These are phyloP conservation scores for Paspalum vaginatum DNA, from an alignment of 176 grass and related monocot genomes.

Conservation along the genomic window DNA sequence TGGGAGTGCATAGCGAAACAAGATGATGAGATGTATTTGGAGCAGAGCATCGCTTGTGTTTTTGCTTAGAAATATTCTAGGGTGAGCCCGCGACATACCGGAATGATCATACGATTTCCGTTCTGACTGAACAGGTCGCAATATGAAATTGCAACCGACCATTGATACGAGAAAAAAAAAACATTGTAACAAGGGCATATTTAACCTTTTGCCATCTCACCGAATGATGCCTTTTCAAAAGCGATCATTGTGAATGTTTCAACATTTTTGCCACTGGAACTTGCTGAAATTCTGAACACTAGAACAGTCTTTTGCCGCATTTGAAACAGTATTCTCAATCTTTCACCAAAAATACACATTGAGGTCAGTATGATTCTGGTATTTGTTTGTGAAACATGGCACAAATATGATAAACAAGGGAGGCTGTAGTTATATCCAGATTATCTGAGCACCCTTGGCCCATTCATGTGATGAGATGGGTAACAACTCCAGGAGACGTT, in stretches of 20 bases:
- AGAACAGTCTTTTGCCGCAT: not conserved
- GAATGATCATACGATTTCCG: not conserved
- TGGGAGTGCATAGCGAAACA: not conserved
- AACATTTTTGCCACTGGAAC: no score
- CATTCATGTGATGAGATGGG: conserved; percentile 33
- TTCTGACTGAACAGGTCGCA: not conserved
- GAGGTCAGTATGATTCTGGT: conserved; percentile 44
- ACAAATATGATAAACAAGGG: conserved; percentile 38
- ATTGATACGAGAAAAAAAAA: not conserved
- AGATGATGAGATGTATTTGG: not conserved
- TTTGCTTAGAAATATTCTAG: not conserved
- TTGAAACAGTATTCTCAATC: conserved; percentile 27
- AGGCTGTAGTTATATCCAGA: conserved; percentile 43
- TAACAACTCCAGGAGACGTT: conserved; percentile 36
- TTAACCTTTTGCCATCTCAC: no score
- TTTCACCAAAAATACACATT: conserved; percentile 40
- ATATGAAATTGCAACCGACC: not conserved
- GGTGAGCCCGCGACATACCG: not conserved
- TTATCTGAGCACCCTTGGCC: conserved; percentile 34
- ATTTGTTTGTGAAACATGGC: conserved; percentile 41
- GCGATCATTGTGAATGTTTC: no score
- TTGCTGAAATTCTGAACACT: not conserved
- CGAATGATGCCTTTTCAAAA: no score
- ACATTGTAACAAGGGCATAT: no score
- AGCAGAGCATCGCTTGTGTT: not conserved